A percentile compares a stretch with the other conserved stretches of the same genome.
phyloP scores from a whole-genome alignment of 352 stramenopile species.

The Globisporangium paroecandrum region DNA sequence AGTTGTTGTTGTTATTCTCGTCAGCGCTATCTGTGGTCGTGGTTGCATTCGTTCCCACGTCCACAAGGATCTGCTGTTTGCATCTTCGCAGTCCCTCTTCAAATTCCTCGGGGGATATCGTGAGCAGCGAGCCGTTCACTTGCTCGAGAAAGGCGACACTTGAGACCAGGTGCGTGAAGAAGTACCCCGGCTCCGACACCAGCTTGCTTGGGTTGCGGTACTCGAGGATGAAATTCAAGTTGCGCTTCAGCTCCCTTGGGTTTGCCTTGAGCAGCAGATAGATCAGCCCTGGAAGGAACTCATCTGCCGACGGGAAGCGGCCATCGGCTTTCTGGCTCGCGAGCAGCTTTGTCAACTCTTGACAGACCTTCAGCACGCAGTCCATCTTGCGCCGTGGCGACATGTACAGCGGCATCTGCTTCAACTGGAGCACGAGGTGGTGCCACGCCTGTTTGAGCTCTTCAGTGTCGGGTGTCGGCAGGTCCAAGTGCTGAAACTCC shows the following conservation, averaged over 20 bases:
- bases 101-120: conserved; percentile 74
- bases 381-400: conserved; percentile 88
- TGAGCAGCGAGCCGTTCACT: conserved; percentile 63
- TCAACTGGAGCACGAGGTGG: conserved; percentile 39
- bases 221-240: conserved; percentile 84
- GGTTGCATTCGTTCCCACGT: conserved; percentile 11
- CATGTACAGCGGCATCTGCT: conserved; percentile 40
- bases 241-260: conserved; percentile 76
- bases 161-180: conserved; percentile 89
- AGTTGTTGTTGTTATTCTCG: not conserved
- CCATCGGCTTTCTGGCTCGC: conserved; percentile 33
- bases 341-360: conserved; percentile 69
- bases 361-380: conserved; percentile 67
- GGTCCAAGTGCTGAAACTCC: conserved; percentile 80
- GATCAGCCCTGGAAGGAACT: conserved; percentile 91
- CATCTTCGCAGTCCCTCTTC: conserved; percentile 45
- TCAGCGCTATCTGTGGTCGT: not conserved
- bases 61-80: conserved; percentile 29
- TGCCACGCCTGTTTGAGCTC: conserved; percentile 40
- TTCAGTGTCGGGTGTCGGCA: conserved; percentile 41
- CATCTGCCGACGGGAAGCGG: conserved; percentile 82
- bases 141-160: conserved; percentile 79
- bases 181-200: conserved; percentile 89
- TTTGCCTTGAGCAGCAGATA: conserved; percentile 87
- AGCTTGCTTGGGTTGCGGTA: conserved; percentile 69